These are phyloP conservation scores for Wolfiporia cocos DNA, from an alignment of 1,284 basidiomycete genomes.

Conservation along the genomic window DNA sequence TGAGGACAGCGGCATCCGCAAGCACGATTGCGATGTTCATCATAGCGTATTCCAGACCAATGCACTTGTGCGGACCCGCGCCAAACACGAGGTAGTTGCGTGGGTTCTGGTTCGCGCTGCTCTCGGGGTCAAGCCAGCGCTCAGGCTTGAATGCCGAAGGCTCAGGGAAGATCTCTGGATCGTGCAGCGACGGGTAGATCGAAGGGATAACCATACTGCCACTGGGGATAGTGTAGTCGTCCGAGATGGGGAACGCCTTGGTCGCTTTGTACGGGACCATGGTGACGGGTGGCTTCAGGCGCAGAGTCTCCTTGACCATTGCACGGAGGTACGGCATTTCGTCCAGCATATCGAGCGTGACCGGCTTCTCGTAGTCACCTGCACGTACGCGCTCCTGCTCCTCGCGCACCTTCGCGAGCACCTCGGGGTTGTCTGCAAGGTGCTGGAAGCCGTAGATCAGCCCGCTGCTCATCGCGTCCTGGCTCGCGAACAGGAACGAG, in stretches of 20 bases:
- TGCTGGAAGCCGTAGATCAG: conserved; percentile 96
- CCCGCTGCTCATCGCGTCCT: conserved; percentile 97
- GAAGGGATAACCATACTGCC: conserved; percentile 95
- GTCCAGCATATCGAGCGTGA: conserved; percentile 88
- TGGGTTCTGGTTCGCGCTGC: conserved; percentile 79
- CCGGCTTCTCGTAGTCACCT: conserved; percentile 73
- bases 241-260: conserved; percentile 87
- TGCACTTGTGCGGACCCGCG: conserved; percentile 90
- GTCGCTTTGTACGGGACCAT: conserved; percentile 95
- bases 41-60: conserved; percentile 89
- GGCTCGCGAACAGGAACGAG: conserved; percentile 95
- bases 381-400: conserved; percentile 86
- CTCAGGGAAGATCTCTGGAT: conserved; percentile 82
- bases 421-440: conserved; percentile 87
- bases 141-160: conserved; percentile 85
- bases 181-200: conserved; percentile 94
- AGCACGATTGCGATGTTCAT: conserved; percentile 90
- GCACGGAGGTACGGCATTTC: conserved; percentile 92
- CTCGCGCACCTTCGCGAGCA: conserved; percentile 85
- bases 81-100: conserved; percentile 98
- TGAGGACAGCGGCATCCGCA: conserved; percentile 76
- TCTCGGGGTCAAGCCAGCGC: conserved; percentile 87
- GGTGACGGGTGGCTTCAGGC: conserved; percentile 87
- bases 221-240: conserved; percentile 88
- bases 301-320: conserved; percentile 89